Evolutionary conservation across 2,329 filamentous ascomycete species (phyloP), one percentile per base, ranked within the genome.

Genomic region (Endocalyx cinctus): DNA sequence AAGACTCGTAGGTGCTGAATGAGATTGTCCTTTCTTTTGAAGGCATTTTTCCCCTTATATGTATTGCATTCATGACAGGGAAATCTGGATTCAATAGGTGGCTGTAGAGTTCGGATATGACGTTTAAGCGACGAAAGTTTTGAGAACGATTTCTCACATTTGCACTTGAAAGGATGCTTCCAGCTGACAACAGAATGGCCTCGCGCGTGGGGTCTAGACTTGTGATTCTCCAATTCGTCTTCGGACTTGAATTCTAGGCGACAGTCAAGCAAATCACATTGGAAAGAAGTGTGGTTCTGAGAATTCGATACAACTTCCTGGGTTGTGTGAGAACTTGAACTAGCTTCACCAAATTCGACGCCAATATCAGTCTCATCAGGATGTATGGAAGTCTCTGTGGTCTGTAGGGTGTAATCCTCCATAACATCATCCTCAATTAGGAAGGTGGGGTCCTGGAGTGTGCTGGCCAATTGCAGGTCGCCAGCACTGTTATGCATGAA

Each of bases 1-100:
- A 19, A 19, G n/a, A 10, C 5, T 11, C 18, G 30, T 6, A 43
- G 33, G 15, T 43, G 41, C 11, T 38, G 38, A 10, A 28, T 13
- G 3, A 43, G 38, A 16, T 41, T 19, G 13, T 43, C 41, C 15
- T 43, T 43, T 23, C 41, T 28, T 13, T 10, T 27, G 27, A 41
- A 43, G 17, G 25, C 38, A 11, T 34, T 17, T 7, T 22, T 32
- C 16, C 38, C 41, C n/a, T 31, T 31, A n/a, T 38, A 31, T 7
- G 12, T 5, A 10, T 23, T n/a, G 22, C 38, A 43, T 17, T 34
- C 17, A 10, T 32, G 8, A 22, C 41, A 44, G n/a, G 35, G 23
- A 16, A 25, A 34, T 15, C 23, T 12, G 3, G 38, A 27, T 11
- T 17, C 3, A 11, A 13, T n/a, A 18, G 31, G 11, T 13, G 15